Evolutionary conservation across 768 basidiomycete species (phyloP).

Genomic region (Suillus clintonianus): DNA sequence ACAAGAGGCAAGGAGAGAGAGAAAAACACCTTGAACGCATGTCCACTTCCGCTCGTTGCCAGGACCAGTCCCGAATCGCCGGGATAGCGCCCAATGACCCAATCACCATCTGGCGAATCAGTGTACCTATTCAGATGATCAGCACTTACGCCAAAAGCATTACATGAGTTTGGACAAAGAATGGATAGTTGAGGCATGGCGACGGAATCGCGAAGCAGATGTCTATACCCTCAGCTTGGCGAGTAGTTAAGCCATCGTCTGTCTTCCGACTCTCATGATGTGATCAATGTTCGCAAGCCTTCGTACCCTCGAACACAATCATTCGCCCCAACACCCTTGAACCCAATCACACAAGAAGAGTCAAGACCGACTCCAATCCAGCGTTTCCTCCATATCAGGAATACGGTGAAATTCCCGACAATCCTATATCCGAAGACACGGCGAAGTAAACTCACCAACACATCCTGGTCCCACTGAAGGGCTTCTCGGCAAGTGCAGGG

Average conservation of each 20-base stretch:
- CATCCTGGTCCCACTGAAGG: constrained; percentile 72
- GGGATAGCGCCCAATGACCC: constrained; percentile 81
- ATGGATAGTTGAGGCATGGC: not conserved
- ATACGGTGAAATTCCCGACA: not conserved
- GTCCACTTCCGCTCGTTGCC: constrained; percentile 88
- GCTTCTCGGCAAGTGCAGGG: constrained; percentile 75
- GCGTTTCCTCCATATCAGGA: not conserved
- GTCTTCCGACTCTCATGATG: not conserved
- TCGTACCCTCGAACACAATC: not conserved
- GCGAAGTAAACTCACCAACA: constrained; percentile 69
- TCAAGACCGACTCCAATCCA: not conserved
- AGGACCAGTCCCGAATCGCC: constrained; percentile 62
- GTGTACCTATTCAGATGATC: constrained; percentile 65
- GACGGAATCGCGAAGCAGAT: not conserved
- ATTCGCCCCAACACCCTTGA: not conserved
- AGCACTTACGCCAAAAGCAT: not conserved
- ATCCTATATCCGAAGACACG: not conserved
- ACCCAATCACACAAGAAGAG: not conserved
- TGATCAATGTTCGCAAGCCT: not conserved
- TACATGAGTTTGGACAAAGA: not conserved
- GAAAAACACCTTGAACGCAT: constrained; percentile 73
- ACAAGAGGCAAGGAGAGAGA: not conserved
- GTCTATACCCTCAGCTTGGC: not conserved
- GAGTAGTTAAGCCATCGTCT: not conserved
- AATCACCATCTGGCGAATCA: constrained; percentile 84